Conservation (phyloP, 2,329 filamentous ascomycete species). For the Phyllosticta citrichinensis region DNA sequence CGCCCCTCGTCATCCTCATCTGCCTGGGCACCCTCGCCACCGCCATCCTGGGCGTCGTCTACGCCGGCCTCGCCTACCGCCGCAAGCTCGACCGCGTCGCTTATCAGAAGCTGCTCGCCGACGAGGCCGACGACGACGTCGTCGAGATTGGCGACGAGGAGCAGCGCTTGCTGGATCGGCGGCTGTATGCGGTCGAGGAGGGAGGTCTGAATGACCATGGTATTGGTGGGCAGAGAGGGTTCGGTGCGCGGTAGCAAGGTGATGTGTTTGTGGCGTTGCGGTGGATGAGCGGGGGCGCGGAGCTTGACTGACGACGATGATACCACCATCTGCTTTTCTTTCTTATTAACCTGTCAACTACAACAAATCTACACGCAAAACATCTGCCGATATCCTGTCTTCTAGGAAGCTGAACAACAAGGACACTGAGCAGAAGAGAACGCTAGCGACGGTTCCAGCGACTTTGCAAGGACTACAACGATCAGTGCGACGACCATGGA, state of each 20-base stretch:
- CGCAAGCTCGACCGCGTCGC: background rate
- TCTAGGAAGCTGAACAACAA: no score
- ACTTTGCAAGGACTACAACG: no score
- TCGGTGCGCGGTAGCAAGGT: background rate
- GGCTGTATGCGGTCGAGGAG: background rate
- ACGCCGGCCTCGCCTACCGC: background rate
- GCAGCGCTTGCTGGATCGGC: background rate
- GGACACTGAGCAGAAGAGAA: no score
- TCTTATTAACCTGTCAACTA: no score
- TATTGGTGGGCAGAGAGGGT: background rate
- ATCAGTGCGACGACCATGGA: no score
- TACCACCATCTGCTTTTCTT: background rate
- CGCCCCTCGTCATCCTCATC: background rate
- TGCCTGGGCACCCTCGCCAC: background rate
- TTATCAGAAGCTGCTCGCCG: conserved; percentile 2
- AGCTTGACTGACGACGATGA: background rate
- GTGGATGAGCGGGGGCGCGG: background rate
- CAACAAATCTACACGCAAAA: no score
- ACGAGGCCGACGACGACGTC: conserved; percentile 2
- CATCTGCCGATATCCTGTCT: no score
- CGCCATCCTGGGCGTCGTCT: background rate
- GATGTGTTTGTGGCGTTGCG: background rate
- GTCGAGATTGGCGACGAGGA: conserved; percentile 6
- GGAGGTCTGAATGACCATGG: background rate
- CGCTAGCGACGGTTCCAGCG: no score